A percentile compares a stretch with the other conserved stretches of the same genome.
Evolutionary conservation across 2,329 filamentous ascomycete genomes (phyloP).

Genomic region (Coniochaeta pulveracea): DNA sequence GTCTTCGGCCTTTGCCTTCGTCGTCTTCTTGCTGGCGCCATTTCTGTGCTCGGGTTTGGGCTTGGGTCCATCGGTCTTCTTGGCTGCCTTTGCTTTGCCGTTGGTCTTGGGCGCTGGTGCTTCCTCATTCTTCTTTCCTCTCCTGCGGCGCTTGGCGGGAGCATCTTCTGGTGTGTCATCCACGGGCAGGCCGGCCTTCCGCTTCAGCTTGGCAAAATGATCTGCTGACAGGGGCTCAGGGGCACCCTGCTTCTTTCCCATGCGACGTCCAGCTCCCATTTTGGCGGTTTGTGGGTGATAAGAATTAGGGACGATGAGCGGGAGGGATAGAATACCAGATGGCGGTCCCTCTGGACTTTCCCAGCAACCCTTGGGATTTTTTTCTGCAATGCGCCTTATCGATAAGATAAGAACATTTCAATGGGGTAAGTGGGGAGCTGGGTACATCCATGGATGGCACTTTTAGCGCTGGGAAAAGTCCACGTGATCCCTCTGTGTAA

Average conservation of each 20-base stretch:
- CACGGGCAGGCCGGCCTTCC: constrained; percentile 66
- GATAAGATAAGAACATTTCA: too few relatives aligned
- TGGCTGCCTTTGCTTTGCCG: constrained; percentile 18
- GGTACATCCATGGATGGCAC: too few relatives aligned
- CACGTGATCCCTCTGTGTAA: too few relatives aligned
- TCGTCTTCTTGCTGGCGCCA: constrained; percentile 25
- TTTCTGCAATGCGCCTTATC: too few relatives aligned
- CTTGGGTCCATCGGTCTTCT: constrained; percentile 18
- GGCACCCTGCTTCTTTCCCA: constrained; percentile 81
- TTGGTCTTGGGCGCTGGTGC: constrained; percentile 20
- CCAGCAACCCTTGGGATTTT: too few relatives aligned
- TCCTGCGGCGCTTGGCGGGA: constrained; percentile 45
- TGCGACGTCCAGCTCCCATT: constrained; percentile 85
- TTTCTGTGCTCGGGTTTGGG: constrained; percentile 21
- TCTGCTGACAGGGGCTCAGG: constrained; percentile 75
- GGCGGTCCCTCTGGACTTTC: too few relatives aligned
- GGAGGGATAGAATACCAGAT: too few relatives aligned
- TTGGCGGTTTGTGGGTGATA: constrained; percentile 20
- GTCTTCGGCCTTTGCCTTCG: constrained; percentile 27
- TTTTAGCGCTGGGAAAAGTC: too few relatives aligned
- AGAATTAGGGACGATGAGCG: too few relatives aligned
- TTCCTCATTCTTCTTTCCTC: constrained; percentile 5
- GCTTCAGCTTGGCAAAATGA: constrained; percentile 68
- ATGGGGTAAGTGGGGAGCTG: too few relatives aligned
- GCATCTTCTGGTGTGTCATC: constrained; percentile 41